Conservation (phyloP, 495 filamentous ascomycete genomes). For the Penicillium antarcticum region DNA sequence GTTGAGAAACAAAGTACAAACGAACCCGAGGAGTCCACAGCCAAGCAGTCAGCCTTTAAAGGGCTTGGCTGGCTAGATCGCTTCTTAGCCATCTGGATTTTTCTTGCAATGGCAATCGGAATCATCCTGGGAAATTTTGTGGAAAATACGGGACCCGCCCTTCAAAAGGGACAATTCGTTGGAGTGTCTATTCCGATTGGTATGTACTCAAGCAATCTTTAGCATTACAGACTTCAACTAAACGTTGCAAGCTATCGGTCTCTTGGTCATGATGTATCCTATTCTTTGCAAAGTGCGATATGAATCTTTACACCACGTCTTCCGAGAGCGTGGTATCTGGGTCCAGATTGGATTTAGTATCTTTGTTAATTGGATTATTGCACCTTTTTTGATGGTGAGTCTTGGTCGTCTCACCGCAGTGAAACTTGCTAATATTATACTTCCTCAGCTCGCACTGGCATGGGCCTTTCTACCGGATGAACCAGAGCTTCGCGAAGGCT, state of each 20-base stretch:
- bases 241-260: conserved; percentile 60
- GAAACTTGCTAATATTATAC: conserved; percentile 1
- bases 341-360: conserved; percentile 76
- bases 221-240: background rate
- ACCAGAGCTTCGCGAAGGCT: conserved; percentile 60
- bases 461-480: conserved; percentile 83
- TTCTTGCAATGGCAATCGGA: conserved; percentile 80
- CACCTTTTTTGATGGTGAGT: conserved; percentile 80
- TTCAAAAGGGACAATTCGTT: conserved; percentile 71
- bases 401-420: background rate
- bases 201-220: conserved; percentile 17
- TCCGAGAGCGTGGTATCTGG: conserved; percentile 64
- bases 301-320: conserved; percentile 70
- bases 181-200: conserved; percentile 80
- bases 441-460: conserved; percentile 53
- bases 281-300: conserved; percentile 91
- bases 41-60: conserved; percentile 39
- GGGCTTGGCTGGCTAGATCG: conserved; percentile 67
- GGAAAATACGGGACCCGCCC: conserved; percentile 52
- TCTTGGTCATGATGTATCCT: conserved; percentile 94
- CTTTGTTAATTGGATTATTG: conserved; percentile 85
- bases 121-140: conserved; percentile 82
- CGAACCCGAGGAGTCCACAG: too few relatives aligned
- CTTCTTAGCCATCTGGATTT: conserved; percentile 80
- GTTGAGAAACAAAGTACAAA: too few relatives aligned